A percentile compares a stretch with the other conserved stretches of the same genome.
Evolutionary conservation across 139 green algal genomes (phyloP).

Genomic region (Chlorella vulgaris): DNA sequence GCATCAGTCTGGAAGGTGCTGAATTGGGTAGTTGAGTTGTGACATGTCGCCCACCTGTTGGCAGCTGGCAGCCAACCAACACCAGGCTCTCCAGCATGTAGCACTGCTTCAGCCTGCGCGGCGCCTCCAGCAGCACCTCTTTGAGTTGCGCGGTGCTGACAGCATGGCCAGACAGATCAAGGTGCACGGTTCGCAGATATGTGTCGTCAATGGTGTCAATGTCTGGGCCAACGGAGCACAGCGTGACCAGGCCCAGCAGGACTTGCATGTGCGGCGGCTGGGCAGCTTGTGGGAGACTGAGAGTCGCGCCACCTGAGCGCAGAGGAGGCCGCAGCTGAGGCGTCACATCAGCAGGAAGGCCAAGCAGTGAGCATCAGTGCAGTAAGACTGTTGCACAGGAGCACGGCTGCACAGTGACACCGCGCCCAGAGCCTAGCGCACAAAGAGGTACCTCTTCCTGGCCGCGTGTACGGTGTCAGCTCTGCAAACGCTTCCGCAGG

Average conservation of each 20-base stretch:
- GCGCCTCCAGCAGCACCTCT: slow-evolving; percentile 6
- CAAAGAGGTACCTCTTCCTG: not conserved
- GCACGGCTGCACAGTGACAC: too few relatives aligned
- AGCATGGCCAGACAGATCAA: slow-evolving; percentile 1
- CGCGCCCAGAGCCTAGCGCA: too few relatives aligned
- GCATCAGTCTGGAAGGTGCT: too few relatives aligned
- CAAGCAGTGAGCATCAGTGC: not conserved
- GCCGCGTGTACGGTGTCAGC: not conserved
- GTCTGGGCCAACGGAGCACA: too few relatives aligned
- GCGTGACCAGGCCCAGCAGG: not conserved
- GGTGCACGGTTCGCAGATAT: slow-evolving; percentile 10
- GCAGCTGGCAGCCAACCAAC: slow-evolving; percentile 13
- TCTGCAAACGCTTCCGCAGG: not conserved
- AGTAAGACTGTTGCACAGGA: too few relatives aligned
- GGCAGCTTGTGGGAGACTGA: not conserved
- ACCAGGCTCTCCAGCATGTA: not conserved
- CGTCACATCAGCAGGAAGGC: not conserved
- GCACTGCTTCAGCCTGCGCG: not conserved
- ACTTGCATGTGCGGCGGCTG: not conserved
- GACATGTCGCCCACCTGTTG: slow-evolving; percentile 9
- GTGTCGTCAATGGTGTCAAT: not conserved
- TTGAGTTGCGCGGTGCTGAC: not conserved
- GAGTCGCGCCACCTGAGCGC: slow-evolving; percentile 8
- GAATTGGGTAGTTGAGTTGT: too few relatives aligned
- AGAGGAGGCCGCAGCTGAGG: not conserved